Evolutionary conservation across 2,329 filamentous ascomycete genomes (phyloP), one percentile per base, ranked within the genome.

Genomic region (Fusarium duplospermum): DNA sequence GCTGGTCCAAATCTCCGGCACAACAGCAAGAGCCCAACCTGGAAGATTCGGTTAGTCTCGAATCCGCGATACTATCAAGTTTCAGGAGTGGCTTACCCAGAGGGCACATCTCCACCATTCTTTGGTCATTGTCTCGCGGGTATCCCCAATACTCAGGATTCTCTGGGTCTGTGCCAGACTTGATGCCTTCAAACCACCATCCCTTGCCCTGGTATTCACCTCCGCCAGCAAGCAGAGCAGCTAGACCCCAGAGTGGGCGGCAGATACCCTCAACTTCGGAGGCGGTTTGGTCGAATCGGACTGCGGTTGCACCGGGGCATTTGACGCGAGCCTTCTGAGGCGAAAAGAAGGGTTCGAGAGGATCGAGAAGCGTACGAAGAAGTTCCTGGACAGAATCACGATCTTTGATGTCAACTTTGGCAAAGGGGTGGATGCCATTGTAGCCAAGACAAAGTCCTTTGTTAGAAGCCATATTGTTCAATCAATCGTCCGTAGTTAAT

Each of bases 41-140:
- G 36, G 13, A 18, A 42, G 18, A 11, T 18, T 62, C 27, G 6
- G 33, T 75, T 27, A 75, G 67, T 24, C 20, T n/a, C 52, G 29
- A 33, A 24, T 16, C 6, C 24, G 22, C 11, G 5, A n/a, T n/a
- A 7, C 47, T n/a, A 50, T 59, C 4, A 27, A 11, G 11, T 5
- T n/a, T 38, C 24, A 1, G 11, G 4, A 6, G 1, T 2, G 16
- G 40, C 79, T 69, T 80, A 86, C 86, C 93, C 67, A 95, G 87
- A 1, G 93, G 93, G 79, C 93, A 95, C 87, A 94, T 94, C 81
- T 96, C 93, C 3, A 95, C 93, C 93, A 95, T 95, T 29, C 93
- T 86, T 84, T 95, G 93, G 78, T 95, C 93, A 66, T 92, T 91
- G 78, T 95, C 93, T 73, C 91, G 87, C 72, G 93, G 92, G 65